Conservation (phyloP, 805 yeast species). For the Sugiyamaella qingdaonensis region DNA sequence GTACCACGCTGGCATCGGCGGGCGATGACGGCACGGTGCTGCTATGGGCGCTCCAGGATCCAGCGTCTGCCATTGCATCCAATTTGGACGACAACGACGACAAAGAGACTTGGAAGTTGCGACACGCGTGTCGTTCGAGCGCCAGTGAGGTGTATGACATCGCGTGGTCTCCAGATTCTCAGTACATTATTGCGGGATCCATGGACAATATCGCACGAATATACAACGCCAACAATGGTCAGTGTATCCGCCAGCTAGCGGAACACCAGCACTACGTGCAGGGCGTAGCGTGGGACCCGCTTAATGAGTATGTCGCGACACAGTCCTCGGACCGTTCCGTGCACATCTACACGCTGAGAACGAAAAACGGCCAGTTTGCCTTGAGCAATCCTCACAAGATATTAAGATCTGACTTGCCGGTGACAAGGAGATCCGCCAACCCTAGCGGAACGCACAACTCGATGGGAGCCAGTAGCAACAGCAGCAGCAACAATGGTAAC, state of each 20-base stretch:
- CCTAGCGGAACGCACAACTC: neutral
- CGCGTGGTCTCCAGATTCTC: constrained; percentile 86
- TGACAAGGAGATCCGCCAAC: constrained; percentile 19
- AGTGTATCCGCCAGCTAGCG: constrained; percentile 52
- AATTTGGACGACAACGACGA: constrained; percentile 33
- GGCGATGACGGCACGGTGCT: constrained; percentile 92
- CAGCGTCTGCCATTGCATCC: constrained; percentile 25
- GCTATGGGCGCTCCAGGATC: constrained; percentile 57
- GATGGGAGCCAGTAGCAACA: neutral
- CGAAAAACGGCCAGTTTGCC: constrained; percentile 31
- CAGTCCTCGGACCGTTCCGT: constrained; percentile 88
- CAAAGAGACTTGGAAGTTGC: constrained; percentile 71
- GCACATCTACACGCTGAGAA: constrained; percentile 53
- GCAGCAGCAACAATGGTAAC: neutral
- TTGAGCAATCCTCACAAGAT: constrained; percentile 46
- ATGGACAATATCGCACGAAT: constrained; percentile 83
- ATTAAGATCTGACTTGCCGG: constrained; percentile 55
- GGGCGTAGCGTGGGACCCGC: constrained; percentile 96
- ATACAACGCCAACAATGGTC: constrained; percentile 55
- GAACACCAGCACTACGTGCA: constrained; percentile 90
- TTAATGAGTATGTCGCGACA: constrained; percentile 68
- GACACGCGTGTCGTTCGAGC: constrained; percentile 54
- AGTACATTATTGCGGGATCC: constrained; percentile 76
- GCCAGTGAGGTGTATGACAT: constrained; percentile 83
- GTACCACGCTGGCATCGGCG: constrained; percentile 72